Conservation (phyloP, 345 rosid species). For the Punica granatum region DNA sequence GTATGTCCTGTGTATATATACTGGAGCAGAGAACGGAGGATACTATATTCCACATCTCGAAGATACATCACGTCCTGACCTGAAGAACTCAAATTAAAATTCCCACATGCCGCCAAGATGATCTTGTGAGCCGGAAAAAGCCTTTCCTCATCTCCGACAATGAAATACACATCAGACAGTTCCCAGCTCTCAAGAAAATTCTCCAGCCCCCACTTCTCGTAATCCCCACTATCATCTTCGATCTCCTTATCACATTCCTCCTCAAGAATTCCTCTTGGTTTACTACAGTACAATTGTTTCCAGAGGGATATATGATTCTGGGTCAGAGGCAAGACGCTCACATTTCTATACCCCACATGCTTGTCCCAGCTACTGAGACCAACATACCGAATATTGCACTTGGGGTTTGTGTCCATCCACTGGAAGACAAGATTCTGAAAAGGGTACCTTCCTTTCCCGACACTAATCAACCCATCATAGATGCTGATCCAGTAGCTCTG, state of each 20-base stretch:
- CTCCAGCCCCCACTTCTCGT: conserved; percentile 75
- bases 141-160: conserved; percentile 59
- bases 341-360: conserved; percentile 95
- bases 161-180: conserved; percentile 57
- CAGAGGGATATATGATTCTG: conserved; percentile 68
- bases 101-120: conserved; percentile 77
- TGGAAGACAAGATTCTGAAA: conserved; percentile 85
- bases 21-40: conserved; percentile 73
- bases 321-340: conserved; percentile 76
- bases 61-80: conserved; percentile 41
- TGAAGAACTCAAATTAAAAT: conserved; percentile 42
- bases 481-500: conserved; percentile 94
- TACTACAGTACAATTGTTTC: conserved; percentile 72
- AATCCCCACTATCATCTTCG: conserved; percentile 31
- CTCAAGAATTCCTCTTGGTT: conserved; percentile 26
- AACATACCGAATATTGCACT: conserved; percentile 69
- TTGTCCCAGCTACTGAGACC: conserved; percentile 96
- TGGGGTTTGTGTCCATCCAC: conserved; percentile 88
- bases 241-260: conserved; percentile 41
- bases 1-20: conserved; percentile 68
- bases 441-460: conserved; percentile 92
- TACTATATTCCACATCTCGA: conserved; percentile 39
- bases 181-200: conserved; percentile 84
- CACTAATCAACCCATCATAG: conserved; percentile 81
- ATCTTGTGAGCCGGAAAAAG: conserved; percentile 81